These are phyloP conservation scores for Melastoma malabathricum DNA, from an alignment of 345 rosid species.

Conservation along the genomic window DNA sequence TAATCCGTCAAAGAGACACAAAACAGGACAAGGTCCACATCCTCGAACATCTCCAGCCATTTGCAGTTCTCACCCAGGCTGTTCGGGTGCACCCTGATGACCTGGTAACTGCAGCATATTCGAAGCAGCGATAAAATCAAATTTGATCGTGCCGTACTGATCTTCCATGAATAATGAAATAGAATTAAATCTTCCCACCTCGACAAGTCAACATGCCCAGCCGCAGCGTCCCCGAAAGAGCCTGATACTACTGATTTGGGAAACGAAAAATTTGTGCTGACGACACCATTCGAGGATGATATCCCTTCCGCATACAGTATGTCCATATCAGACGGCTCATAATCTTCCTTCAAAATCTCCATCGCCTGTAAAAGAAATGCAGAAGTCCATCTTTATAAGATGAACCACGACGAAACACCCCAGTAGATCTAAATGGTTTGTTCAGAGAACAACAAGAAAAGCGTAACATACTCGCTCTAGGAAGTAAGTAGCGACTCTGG, in stretches of 20 bases:
- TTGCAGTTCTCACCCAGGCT: slow-evolving; percentile 66
- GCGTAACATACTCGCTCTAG: slow-evolving; percentile 46
- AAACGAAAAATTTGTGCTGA: slow-evolving; percentile 64
- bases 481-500: slow-evolving; percentile 67
- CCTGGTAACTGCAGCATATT: slow-evolving; percentile 49
- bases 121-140: neutral
- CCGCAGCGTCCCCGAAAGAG: slow-evolving; percentile 10
- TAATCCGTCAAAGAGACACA: slow-evolving; percentile 64
- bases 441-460: no score
- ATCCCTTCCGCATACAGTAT: slow-evolving; percentile 73
- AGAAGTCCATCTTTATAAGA: neutral
- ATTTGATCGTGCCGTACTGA: neutral
- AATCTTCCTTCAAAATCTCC: slow-evolving; percentile 58
- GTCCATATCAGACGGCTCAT: slow-evolving; percentile 72
- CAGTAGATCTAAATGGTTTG: no score
- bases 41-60: slow-evolving; percentile 82
- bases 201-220: slow-evolving; percentile 28
- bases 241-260: slow-evolving; percentile 23
- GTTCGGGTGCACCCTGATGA: slow-evolving; percentile 59
- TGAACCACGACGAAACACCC: neutral
- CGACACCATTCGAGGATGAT: slow-evolving; percentile 50
- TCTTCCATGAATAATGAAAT: neutral
- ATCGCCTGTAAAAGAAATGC: slow-evolving; percentile 37
- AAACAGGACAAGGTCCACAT: slow-evolving; percentile 51
- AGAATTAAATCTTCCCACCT: slow-evolving; percentile 29